Evolutionary conservation across 345 rosid genomes (phyloP).

Genomic region (Lenwebbia sp.): DNA sequence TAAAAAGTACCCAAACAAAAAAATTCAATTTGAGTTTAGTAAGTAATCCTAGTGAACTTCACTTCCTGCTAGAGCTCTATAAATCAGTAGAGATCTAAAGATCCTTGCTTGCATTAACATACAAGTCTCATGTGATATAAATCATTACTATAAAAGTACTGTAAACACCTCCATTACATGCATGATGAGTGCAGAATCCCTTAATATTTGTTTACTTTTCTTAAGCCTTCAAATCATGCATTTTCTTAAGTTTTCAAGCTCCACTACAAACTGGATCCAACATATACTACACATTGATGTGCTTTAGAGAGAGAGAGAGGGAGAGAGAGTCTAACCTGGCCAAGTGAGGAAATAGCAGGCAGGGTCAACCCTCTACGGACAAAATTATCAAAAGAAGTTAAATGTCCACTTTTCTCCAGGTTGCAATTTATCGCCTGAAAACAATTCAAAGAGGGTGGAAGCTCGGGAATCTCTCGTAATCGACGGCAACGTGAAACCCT

Average conservation of each 20-base stretch:
- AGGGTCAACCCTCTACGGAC: not conserved
- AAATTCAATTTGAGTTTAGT: not conserved
- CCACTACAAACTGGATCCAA: not conserved
- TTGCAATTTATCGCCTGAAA: fast-evolving
- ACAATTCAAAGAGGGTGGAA: not conserved
- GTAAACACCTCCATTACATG: not conserved
- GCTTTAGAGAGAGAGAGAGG: not conserved
- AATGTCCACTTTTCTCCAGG: not conserved
- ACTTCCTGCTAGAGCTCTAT: not conserved
- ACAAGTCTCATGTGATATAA: not conserved
- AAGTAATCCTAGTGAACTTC: not conserved
- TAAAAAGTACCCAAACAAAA: not conserved
- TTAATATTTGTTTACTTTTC: no score
- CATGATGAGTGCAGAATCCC: no score
- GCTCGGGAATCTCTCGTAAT: not conserved
- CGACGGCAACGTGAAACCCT: fast-evolving
- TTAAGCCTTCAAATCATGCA: not conserved
- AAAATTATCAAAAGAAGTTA: not conserved
- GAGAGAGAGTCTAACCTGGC: not conserved
- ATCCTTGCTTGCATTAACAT: not conserved
- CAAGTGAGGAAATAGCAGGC: not conserved
- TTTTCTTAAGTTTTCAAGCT: not conserved
- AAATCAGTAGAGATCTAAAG: not conserved
- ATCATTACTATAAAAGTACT: not conserved
- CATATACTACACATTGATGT: not conserved